A percentile compares a stretch with the other conserved stretches of the same genome.
Conservation (phyloP, 257 asterid species). For the Plantago major region DNA sequence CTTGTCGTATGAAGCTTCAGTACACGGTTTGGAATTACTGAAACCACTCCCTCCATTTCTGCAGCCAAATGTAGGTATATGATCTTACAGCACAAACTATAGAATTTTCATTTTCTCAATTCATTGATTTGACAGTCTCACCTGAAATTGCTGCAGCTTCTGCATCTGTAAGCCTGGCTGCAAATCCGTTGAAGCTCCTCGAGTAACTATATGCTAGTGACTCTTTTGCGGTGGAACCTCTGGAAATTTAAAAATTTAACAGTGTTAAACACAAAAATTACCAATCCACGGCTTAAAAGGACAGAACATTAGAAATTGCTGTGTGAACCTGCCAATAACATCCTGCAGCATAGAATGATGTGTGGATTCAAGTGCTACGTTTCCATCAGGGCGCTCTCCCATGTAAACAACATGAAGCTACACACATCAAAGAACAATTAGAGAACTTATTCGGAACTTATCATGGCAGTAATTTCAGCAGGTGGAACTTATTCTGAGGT, state of each 20-base stretch:
- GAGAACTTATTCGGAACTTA: too few species aligned
- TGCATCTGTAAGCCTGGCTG: constrained; percentile 35
- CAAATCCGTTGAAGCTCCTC: constrained; percentile 46
- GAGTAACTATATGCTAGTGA: constrained; percentile 29
- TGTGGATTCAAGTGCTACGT: constrained; percentile 10
- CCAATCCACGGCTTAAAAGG: too few species aligned
- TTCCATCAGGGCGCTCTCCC: constrained; percentile 27
- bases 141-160: constrained; percentile 26
- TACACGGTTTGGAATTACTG: constrained; percentile 36
- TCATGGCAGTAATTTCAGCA: background rate
- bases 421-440: background rate
- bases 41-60: constrained; percentile 48
- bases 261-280: too few species aligned
- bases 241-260: too few species aligned
- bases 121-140: background rate
- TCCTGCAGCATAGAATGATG: constrained; percentile 23
- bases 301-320: background rate
- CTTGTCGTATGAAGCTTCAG: constrained; percentile 42
- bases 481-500: too few species aligned
- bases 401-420: constrained; percentile 36
- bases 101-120: background rate
- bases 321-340: constrained; percentile 25
- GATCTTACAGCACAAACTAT: background rate
- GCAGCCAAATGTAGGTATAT: background rate
- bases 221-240: constrained; percentile 21